Base-by-base conservation (phyloP, 2,329 filamentous ascomycete genomes). In the Trichophyton mentagrophytes region DNA sequence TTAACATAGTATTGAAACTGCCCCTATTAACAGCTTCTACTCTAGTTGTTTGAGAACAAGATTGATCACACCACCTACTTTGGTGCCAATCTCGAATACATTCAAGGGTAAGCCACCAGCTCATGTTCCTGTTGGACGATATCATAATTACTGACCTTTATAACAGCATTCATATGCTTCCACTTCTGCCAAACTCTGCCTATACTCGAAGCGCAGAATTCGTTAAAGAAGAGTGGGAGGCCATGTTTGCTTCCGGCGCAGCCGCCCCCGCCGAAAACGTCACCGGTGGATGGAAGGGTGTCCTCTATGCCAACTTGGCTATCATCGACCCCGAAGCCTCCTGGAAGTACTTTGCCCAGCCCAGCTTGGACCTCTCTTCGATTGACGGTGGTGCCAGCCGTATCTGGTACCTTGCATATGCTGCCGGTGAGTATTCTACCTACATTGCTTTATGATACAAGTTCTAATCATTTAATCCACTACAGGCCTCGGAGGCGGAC, bases 11-110 rank as follows among this genome's bases (percentile, higher is more conserved):
- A 38, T n/a, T 27, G 4, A 30, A 15, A 38, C 15, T 11, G 36
- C 2, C 8, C 27, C 3, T 42, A 22, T 30, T 61, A 40, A 59
- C 57, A 51, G 15, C 15, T 36, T 55, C 13, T 36, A 4, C 5
- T 59, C 38, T 57, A 78, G 75, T 71, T 95, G 7, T 97, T 96
- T 68, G 92, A 97, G 75, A 96, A 96, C 78, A 97, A 97, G 75
- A 82, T 90, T 60, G 89, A 97, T 71, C 90, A 96, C 73, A 87
- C 88, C 2, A 96, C 92, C 0, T 96, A 90, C 75, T 96, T 96
- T 68, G 89, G 89, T 53, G 72, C 77, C 58, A 83, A 85, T 61
- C 80, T 83, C 11, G 86, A 92, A 73, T 89, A 84, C 67, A 82
- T 95, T 63, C 79, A 85, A 70, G 83, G 80, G 76, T 77, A 68